Conservation (phyloP, 345 rosid genomes). For the Bretschneidera sinensis region DNA sequence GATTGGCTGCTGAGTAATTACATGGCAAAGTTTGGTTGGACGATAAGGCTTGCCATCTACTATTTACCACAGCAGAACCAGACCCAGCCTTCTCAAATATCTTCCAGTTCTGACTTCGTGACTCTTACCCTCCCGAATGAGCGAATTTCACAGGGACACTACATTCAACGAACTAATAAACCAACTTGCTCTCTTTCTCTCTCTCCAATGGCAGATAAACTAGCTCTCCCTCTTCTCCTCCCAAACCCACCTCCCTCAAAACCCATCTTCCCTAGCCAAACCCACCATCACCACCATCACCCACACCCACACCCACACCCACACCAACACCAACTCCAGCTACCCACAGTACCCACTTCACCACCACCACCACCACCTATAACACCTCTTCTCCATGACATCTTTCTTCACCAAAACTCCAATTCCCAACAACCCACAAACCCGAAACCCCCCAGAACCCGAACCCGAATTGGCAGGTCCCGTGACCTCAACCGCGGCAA, state of each 20-base stretch:
- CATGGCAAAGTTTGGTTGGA: background rate
- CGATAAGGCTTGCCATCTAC: background rate
- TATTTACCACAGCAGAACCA: conserved; percentile 6
- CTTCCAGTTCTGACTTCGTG: background rate
- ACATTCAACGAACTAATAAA: no score
- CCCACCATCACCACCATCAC: conserved; percentile 22
- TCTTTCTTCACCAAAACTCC: conserved; percentile 29
- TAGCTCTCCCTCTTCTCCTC: conserved; percentile 67
- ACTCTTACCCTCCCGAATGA: background rate
- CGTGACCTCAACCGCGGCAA: conserved; percentile 68
- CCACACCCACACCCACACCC: no score
- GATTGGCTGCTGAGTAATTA: background rate
- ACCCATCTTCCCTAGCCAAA: conserved; percentile 35
- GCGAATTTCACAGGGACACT: no score
- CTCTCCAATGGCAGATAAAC: conserved; percentile 64
- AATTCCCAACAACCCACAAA: conserved; percentile 25
- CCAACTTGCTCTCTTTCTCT: background rate
- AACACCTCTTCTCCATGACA: conserved; percentile 41
- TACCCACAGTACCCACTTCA: conserved; percentile 14
- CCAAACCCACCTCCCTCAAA: conserved; percentile 54
- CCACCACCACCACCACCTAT: conserved; percentile 26
- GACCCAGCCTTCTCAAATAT: conserved; percentile 1
- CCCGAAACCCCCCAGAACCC: conserved; percentile 28
- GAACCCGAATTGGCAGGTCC: conserved; percentile 59
- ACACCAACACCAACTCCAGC: conserved; percentile 23